A percentile compares a stretch with the other conserved stretches of the same genome.
Evolutionary conservation across 208 protist genomes (phyloP).

Genomic region (Wallacemonas sp.): DNA sequence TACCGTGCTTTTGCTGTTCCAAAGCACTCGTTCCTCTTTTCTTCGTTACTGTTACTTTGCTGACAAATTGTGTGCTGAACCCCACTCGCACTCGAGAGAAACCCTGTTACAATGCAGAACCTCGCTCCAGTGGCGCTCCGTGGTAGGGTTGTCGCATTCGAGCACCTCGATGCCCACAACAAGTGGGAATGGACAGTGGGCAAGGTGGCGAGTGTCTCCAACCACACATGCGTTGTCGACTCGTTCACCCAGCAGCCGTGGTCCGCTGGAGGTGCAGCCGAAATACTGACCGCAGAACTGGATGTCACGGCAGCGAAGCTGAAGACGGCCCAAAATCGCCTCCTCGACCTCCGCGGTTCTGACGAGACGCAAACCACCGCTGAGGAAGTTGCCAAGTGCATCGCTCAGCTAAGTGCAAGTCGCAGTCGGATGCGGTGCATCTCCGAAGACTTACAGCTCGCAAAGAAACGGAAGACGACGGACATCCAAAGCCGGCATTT

Average conservation of each 20-base stretch:
- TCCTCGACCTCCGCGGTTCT: constrained; percentile 12
- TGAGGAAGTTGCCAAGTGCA: constrained; percentile 1
- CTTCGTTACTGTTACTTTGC: not conserved
- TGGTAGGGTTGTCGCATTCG: constrained; percentile 18
- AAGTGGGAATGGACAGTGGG: constrained; percentile 20
- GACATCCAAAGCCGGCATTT: constrained; percentile 1
- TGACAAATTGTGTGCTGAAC: not conserved
- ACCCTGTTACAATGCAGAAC: not conserved
- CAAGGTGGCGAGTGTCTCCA: not conserved
- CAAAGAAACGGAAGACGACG: not conserved
- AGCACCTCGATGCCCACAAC: constrained; percentile 8
- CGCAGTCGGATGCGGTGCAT: constrained; percentile 2
- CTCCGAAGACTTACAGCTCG: not conserved
- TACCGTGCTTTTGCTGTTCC: no score
- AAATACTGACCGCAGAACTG: not conserved
- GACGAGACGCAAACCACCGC: not conserved
- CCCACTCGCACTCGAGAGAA: no score
- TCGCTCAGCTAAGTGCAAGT: constrained; percentile 6
- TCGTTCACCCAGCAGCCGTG: not conserved
- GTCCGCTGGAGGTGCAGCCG: not conserved
- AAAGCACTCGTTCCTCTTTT: no score
- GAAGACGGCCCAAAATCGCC: constrained; percentile 7
- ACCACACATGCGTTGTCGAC: not conserved
- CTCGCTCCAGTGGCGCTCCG: not conserved
- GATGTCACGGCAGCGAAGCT: not conserved